Evolutionary conservation across 345 rosid species (phyloP).

Genomic region (Eucalyptus paniculata): DNA sequence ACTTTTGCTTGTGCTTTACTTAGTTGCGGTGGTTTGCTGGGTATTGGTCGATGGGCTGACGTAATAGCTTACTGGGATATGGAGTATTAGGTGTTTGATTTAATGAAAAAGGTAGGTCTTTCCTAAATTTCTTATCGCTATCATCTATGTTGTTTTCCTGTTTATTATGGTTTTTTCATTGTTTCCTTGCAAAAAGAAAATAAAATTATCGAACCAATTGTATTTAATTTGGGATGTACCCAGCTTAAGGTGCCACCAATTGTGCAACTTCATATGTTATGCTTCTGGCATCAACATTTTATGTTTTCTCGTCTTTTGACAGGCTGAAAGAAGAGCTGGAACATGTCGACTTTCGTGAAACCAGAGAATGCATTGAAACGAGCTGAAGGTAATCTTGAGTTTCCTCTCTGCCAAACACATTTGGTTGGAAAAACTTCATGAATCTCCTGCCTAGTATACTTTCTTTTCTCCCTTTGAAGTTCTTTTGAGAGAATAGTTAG

Average conservation of each 20-base stretch:
- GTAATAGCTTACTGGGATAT: background rate
- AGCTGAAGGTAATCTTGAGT: conserved; percentile 59
- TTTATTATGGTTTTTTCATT: background rate
- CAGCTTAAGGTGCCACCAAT: background rate
- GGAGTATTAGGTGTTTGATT: background rate
- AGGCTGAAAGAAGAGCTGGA: background rate
- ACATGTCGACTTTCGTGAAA: conserved; percentile 69
- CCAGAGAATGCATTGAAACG: conserved; percentile 91
- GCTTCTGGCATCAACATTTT: background rate
- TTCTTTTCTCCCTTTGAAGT: background rate
- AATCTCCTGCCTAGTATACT: background rate
- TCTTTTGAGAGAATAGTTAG: background rate
- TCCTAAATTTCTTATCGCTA: background rate
- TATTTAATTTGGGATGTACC: background rate
- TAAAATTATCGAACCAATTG: background rate
- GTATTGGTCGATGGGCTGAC: background rate
- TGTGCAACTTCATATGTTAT: background rate
- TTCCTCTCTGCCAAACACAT: background rate
- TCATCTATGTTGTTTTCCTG: background rate
- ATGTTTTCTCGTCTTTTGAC: background rate
- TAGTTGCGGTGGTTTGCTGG: background rate
- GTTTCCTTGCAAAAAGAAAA: background rate
- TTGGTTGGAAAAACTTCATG: background rate
- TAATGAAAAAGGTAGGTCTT: background rate
- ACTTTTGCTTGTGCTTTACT: background rate